Evolutionary conservation across 1,139 yeast species (phyloP).

Genomic region (Tardiomyces blankii): DNA sequence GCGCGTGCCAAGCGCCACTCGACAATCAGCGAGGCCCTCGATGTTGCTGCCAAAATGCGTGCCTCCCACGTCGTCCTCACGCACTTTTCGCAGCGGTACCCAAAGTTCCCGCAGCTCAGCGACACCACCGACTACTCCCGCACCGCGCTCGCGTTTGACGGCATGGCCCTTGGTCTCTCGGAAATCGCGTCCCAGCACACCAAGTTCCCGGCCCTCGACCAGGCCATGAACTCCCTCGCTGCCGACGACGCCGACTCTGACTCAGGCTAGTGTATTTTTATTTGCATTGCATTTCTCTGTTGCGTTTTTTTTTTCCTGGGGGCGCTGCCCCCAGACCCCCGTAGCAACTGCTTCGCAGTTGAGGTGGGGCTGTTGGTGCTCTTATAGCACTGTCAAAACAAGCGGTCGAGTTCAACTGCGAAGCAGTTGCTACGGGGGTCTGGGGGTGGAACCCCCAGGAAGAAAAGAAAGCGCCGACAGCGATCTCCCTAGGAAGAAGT

Average conservation of each 20-base stretch:
- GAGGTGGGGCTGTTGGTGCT: too few relatives aligned
- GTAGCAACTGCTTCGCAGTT: too few relatives aligned
- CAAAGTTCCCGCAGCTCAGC: slow-evolving; percentile 45
- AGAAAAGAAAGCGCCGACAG: too few relatives aligned
- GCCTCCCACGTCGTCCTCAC: slow-evolving; percentile 67
- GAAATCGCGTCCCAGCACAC: slow-evolving; percentile 28
- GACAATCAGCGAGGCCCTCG: slow-evolving; percentile 82
- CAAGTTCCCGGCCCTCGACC: slow-evolving; percentile 9
- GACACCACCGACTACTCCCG: slow-evolving; percentile 13
- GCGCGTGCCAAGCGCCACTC: slow-evolving; percentile 79
- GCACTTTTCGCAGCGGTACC: slow-evolving; percentile 88
- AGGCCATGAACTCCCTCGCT: neutral
- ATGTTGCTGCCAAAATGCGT: slow-evolving; percentile 57
- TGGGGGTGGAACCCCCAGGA: too few relatives aligned
- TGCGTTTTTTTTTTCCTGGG: neutral
- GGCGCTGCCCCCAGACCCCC: too few relatives aligned
- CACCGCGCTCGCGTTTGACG: slow-evolving; percentile 48
- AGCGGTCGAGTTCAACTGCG: too few relatives aligned
- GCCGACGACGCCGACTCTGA: too few relatives aligned
- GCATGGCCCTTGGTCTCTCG: slow-evolving; percentile 39
- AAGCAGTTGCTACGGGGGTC: too few relatives aligned
- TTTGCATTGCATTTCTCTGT: too few relatives aligned
- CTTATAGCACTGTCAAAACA: too few relatives aligned
- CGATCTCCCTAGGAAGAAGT: too few relatives aligned
- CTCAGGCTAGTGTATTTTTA: too few relatives aligned